Conservation (phyloP, 441 rosid species). For the Sinapis alba region DNA sequence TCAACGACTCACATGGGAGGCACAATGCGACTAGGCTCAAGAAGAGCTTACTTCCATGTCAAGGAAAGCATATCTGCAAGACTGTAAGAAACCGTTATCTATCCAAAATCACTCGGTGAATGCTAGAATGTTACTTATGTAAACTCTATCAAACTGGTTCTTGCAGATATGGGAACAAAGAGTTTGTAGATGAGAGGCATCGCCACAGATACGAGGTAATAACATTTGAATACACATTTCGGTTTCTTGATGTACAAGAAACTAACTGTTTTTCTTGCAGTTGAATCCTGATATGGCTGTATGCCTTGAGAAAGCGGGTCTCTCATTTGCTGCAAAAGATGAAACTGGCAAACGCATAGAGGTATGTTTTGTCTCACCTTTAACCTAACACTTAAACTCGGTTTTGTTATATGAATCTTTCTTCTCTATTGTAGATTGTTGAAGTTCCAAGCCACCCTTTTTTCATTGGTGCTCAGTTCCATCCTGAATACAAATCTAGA, state of each 20-base stretch:
- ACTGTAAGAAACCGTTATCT: slow-evolving; percentile 44
- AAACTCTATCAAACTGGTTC: background rate
- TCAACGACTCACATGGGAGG: slow-evolving; percentile 76
- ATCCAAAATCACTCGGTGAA: background rate
- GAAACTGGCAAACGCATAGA: slow-evolving; percentile 68
- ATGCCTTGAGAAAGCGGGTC: slow-evolving; percentile 56
- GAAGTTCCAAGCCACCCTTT: slow-evolving; percentile 90
- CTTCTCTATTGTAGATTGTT: slow-evolving; percentile 55
- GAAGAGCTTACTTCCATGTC: slow-evolving; percentile 51
- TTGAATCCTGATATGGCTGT: slow-evolving; percentile 70
- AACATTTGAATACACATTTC: background rate
- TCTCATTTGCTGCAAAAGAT: slow-evolving; percentile 68
- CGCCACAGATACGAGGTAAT: slow-evolving; percentile 75
- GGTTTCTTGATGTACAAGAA: background rate
- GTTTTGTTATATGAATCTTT: slow-evolving; percentile 1
- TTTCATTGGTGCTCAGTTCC: slow-evolving; percentile 88
- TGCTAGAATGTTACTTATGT: background rate
- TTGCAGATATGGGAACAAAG: slow-evolving; percentile 56
- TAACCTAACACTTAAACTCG: background rate
- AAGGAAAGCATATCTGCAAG: slow-evolving; percentile 58
- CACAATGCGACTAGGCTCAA: slow-evolving; percentile 77
- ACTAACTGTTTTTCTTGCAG: slow-evolving; percentile 35
- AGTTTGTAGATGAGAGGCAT: slow-evolving; percentile 65
- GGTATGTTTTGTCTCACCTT: slow-evolving; percentile 32
- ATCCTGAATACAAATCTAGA: slow-evolving; percentile 93